Base-by-base conservation (phyloP, 2,329 filamentous ascomycete species). In the Xylariaceae sp. region DNA sequence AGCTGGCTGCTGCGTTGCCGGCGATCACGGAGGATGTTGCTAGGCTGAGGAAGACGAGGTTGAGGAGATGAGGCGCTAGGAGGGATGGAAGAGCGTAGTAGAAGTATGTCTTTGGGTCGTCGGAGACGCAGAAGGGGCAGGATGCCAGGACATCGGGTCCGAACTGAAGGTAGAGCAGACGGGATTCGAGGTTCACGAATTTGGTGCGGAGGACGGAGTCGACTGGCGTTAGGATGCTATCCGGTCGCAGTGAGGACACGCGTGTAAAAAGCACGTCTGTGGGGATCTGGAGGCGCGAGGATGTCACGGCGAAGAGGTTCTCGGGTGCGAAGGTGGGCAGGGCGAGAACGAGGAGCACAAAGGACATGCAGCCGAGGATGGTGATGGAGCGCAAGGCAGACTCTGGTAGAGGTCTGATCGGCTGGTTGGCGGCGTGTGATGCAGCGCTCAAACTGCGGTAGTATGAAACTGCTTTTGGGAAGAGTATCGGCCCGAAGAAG, bases 261-360 rank as follows among this genome's bases (percentile, higher is more conserved):
- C 93, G 89, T 60, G 82, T 85, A 74, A 96, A 94, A 61, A 97
- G 81, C 39, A 95, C 87, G 70, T 93, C 89, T 48, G 84, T 87
- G n/a, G 91, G 87, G 48, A 89, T 93, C 68, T 92, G 89, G 15
- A 97, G 84, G 39, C 92, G 89, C 54, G 90, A 94, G 58, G 86
- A 80, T 0, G 93, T 97, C 15, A 79, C 74, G 35, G 74, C 71
- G 79, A 97, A 96, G 73, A 97, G 78, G 75, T 97, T 97, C 71
- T 90, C 86, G 3, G 89, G 88, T 4, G 83, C 78, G 69, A 91
- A 86, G 60, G 76, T 64, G 0, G 90, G 87, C 0, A 88, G 86
- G 60, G 84, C 81, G 60, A 86, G 68, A 55, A 89, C 73, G 66
- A 82, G 69, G 72, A 84, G 81, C 60, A 85, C 70, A 66, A 84